A percentile compares a stretch with the other conserved stretches of the same genome.
Conservation (phyloP, 2,329 filamentous ascomycete genomes). For the Cladosporium oxysporum region DNA sequence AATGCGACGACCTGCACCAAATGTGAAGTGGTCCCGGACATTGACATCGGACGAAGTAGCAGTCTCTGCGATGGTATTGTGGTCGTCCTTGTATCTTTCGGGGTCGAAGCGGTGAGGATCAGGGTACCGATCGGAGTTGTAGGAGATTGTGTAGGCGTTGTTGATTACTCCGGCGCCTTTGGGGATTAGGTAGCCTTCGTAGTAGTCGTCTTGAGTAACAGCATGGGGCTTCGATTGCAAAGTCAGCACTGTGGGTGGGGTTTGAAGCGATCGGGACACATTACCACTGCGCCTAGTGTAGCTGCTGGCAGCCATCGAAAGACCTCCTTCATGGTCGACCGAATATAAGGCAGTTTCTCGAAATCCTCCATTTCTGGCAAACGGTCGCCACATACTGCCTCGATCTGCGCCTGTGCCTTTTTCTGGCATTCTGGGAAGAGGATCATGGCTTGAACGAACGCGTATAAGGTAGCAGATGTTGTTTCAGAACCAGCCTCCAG, state of each 20-base stretch:
- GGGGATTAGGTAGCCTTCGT: slow-evolving; percentile 37
- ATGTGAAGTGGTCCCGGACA: slow-evolving; percentile 56
- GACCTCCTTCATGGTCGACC: slow-evolving; percentile 28
- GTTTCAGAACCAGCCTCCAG: slow-evolving; percentile 47
- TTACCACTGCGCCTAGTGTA: slow-evolving; percentile 34
- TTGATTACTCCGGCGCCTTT: slow-evolving; percentile 33
- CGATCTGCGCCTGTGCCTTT: slow-evolving; percentile 54
- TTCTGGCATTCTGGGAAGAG: slow-evolving; percentile 54
- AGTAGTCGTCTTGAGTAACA: slow-evolving; percentile 20
- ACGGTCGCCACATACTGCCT: slow-evolving; percentile 21
- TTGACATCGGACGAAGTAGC: slow-evolving; percentile 41
- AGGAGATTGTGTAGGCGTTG: slow-evolving; percentile 41
- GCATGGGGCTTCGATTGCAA: slow-evolving; percentile 18
- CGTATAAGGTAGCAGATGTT: slow-evolving; percentile 35
- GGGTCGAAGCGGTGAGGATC: slow-evolving; percentile 43
- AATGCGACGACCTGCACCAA: slow-evolving; percentile 58
- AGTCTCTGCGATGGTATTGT: slow-evolving; percentile 31
- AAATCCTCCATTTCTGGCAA: slow-evolving; percentile 26
- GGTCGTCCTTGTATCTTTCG: slow-evolving; percentile 33
- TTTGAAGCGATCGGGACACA: not conserved
- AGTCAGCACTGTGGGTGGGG: not conserved
- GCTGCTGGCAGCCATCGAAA: slow-evolving; percentile 27
- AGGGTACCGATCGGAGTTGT: slow-evolving; percentile 39
- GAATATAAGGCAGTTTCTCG: slow-evolving; percentile 26
- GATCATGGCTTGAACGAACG: slow-evolving; percentile 32